Base-by-base conservation (phyloP, 1,139 yeast species). In the Diutina mesorugosa region DNA sequence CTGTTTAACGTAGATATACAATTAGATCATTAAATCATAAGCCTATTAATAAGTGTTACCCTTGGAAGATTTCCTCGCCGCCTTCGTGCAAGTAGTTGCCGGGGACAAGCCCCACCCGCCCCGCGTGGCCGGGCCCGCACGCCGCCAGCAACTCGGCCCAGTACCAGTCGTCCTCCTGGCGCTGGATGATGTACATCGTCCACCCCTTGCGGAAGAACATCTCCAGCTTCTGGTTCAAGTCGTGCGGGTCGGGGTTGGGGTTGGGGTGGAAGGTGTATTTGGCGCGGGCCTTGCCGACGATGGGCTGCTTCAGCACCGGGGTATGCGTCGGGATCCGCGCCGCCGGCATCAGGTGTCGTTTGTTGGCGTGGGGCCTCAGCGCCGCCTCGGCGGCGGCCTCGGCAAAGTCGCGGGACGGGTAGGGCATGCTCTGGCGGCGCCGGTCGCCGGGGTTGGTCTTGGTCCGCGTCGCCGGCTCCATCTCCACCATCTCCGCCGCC, bases 81-180 rank as follows among this genome's bases (percentile, higher is more conserved):
- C 55, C 64, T 54, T 61, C 64, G 26, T 54, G 58, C 50, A 84
- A 66, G 63, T 84, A 89, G 64, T 90, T 89, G 58, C 91, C 87
- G 12, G 97, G 96, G 3, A 90, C 93, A 56, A 89, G 76, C 0
- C 97, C 97, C 9, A 83, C 74, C 60, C 63, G 58, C 3, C 80
- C 80, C n/a, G 62, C 66, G 9, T 30, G 41, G 7, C 63, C 61
- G 32, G 77, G 77, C 10, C 79, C 80, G 32, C 81, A 75, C 58
- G 79, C 78, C n/a, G 68, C 68, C 8, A 80, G 74, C 56, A 86
- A 81, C 66, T 90, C 96, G 60, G 89, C 87, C 62, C 85, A 84
- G 85, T 87, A 90, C 96, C 97, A 90, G 45, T 90, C 90, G 65
- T 90, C 96, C 57, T 86, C 91, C 67, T 89, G 95, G 74, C 79